Conservation (phyloP, 805 yeast species). For the Kuraishia capsulata region DNA sequence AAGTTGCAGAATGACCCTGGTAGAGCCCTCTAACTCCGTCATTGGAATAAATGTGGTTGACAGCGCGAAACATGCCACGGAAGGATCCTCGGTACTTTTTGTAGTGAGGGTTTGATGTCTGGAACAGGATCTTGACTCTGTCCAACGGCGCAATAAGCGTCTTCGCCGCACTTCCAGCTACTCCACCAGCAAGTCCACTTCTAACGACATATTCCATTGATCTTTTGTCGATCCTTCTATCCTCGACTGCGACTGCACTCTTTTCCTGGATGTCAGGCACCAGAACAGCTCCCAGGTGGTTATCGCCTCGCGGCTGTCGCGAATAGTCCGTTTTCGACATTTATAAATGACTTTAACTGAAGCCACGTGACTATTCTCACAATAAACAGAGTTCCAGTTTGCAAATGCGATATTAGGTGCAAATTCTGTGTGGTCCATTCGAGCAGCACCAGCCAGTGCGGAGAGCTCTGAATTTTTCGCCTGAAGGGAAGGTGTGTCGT, state of each 20-base stretch:
- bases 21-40: constrained; percentile 80
- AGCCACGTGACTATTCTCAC: too few relatives aligned
- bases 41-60: constrained; percentile 46
- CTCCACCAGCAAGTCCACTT: constrained; percentile 89
- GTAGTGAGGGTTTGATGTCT: constrained; percentile 89
- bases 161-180: constrained; percentile 95
- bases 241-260: background rate
- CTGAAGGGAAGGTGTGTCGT: too few relatives aligned
- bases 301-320: background rate
- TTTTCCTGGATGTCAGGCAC: background rate
- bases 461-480: too few relatives aligned
- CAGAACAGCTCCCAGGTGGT: background rate
- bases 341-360: too few relatives aligned
- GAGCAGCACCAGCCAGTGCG: too few relatives aligned
- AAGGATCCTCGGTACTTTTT: constrained; percentile 72
- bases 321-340: background rate
- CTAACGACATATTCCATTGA: constrained; percentile 70
- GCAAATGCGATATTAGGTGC: too few relatives aligned
- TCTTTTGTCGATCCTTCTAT: constrained; percentile 41
- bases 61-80: constrained; percentile 68
- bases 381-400: too few relatives aligned
- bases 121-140: constrained; percentile 89
- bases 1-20: constrained; percentile 94
- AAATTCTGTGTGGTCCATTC: too few relatives aligned
- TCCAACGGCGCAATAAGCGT: constrained; percentile 93